phyloP scores from a whole-genome alignment of 768 basidiomycete genomes.

The Boletus speciosus region DNA sequence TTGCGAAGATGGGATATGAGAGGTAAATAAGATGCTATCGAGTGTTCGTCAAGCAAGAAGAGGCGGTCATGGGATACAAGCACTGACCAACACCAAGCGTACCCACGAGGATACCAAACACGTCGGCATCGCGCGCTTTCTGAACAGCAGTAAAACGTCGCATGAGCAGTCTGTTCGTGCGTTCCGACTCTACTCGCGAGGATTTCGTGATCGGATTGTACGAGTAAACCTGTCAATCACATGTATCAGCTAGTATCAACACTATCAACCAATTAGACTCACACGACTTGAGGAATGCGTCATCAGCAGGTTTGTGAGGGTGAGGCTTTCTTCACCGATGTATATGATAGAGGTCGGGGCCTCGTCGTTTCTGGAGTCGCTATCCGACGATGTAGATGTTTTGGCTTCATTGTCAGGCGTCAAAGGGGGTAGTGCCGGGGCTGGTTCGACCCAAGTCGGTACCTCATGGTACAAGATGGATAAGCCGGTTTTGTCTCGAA shows the following conservation, averaged over 20 bases:
- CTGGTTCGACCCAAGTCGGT: constrained; percentile 25
- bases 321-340: constrained; percentile 77
- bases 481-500: constrained; percentile 25
- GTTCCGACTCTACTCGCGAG: constrained; percentile 55
- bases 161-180: constrained; percentile 83
- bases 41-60: neutral
- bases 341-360: constrained; percentile 40
- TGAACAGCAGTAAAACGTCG: constrained; percentile 85
- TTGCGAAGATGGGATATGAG: constrained; percentile 79
- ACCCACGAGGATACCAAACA: constrained; percentile 93
- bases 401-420: neutral
- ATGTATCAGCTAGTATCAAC: neutral
- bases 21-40: constrained; percentile 76
- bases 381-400: neutral
- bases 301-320: constrained; percentile 81
- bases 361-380: neutral
- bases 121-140: constrained; percentile 85
- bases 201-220: constrained; percentile 60
- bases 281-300: constrained; percentile 69
- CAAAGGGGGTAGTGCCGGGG: neutral
- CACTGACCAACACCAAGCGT: constrained; percentile 82
- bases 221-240: constrained; percentile 58
- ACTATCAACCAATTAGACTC: constrained; percentile 13
- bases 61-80: neutral
- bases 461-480: constrained; percentile 38